Percentiles rank a stretch among this genome's conserved stretches.
Evolutionary conservation across 2,329 filamentous ascomycete species (phyloP).

Genomic region (Malbranchea cinnamomea): DNA sequence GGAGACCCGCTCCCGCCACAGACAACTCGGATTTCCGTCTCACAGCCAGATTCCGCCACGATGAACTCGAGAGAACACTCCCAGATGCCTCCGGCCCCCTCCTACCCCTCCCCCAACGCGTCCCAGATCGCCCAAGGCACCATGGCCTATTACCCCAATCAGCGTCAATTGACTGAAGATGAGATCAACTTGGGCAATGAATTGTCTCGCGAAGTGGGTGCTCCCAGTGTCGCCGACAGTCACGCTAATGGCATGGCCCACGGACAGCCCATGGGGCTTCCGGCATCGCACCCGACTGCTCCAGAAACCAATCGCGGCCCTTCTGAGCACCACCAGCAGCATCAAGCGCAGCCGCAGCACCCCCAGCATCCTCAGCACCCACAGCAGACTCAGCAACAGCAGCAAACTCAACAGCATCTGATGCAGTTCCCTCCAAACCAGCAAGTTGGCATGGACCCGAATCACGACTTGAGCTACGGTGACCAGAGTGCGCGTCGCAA

Average conservation of each 20-base stretch:
- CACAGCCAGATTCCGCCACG: slow-evolving; percentile 8
- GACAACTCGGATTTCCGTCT: slow-evolving; percentile 9
- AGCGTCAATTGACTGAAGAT: slow-evolving; percentile 29
- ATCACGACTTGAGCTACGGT: slow-evolving; percentile 36
- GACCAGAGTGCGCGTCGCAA: slow-evolving; percentile 56
- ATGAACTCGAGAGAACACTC: slow-evolving; percentile 30
- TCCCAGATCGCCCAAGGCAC: slow-evolving; percentile 30
- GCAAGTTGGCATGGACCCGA: slow-evolving; percentile 30
- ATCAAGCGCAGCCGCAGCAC: slow-evolving; percentile 7
- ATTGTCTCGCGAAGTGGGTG: slow-evolving; percentile 31
- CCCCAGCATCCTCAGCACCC: slow-evolving; percentile 6
- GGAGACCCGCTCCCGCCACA: slow-evolving; percentile 21
- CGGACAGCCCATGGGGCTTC: slow-evolving; percentile 25
- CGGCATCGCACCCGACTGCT: slow-evolving; percentile 20
- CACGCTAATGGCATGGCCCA: slow-evolving; percentile 27
- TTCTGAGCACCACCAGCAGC: slow-evolving; percentile 18
- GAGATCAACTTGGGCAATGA: slow-evolving; percentile 33
- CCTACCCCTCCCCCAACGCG: slow-evolving; percentile 30
- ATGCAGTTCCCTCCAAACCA: slow-evolving; percentile 29
- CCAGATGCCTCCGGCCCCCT: slow-evolving; percentile 29
- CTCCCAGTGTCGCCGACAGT: slow-evolving; percentile 26
- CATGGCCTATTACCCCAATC: slow-evolving; percentile 29
- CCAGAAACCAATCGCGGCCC: slow-evolving; percentile 23
- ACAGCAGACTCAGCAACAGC: slow-evolving; percentile 7
- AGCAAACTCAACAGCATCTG: slow-evolving; percentile 21